phyloP scores from a whole-genome alignment of 2,329 filamentous ascomycete genomes.

The Sporothrix euskadiensis region DNA sequence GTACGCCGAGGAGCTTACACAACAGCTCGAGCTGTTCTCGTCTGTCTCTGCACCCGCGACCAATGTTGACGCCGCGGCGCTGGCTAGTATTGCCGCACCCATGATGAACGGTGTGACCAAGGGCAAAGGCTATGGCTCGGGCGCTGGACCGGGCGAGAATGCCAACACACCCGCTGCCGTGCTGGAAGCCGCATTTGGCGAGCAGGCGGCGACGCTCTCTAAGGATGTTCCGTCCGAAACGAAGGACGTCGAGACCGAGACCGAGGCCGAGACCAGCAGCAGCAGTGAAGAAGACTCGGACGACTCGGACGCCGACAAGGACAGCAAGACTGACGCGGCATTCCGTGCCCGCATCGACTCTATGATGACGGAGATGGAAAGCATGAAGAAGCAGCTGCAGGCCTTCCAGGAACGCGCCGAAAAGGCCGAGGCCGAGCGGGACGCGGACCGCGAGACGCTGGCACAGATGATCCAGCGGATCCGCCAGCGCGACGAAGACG shows the following conservation, averaged over 20 bases:
- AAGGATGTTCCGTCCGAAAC: not conserved
- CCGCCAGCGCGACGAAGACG: slow-evolving; percentile 63
- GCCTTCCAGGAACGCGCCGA: slow-evolving; percentile 76
- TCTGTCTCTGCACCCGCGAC: not conserved
- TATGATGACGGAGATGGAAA: slow-evolving; percentile 77
- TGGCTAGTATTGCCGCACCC: not conserved
- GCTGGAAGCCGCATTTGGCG: slow-evolving; percentile 32
- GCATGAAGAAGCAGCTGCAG: slow-evolving; percentile 78
- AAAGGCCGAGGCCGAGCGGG: slow-evolving; percentile 74
- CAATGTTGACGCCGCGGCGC: not conserved
- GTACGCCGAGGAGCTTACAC: slow-evolving; percentile 78
- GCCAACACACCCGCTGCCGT: not conserved
- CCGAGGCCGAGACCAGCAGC: not conserved
- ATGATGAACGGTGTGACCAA: slow-evolving; percentile 45
- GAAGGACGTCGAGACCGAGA: not conserved
- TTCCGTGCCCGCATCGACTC: slow-evolving; percentile 72
- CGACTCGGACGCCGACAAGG: not conserved
- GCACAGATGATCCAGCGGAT: slow-evolving; percentile 87
- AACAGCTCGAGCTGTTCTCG: slow-evolving; percentile 54
- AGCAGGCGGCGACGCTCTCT: slow-evolving; percentile 37
- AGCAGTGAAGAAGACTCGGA: not conserved
- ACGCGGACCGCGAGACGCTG: slow-evolving; percentile 70
- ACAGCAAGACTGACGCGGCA: not conserved
- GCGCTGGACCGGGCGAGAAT: not conserved
- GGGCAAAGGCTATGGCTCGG: not conserved